Evolutionary conservation across 192 early-diverging fungal species (phyloP), one percentile per base, ranked within the genome.

Genomic region (Backusella parvicylindrica): DNA sequence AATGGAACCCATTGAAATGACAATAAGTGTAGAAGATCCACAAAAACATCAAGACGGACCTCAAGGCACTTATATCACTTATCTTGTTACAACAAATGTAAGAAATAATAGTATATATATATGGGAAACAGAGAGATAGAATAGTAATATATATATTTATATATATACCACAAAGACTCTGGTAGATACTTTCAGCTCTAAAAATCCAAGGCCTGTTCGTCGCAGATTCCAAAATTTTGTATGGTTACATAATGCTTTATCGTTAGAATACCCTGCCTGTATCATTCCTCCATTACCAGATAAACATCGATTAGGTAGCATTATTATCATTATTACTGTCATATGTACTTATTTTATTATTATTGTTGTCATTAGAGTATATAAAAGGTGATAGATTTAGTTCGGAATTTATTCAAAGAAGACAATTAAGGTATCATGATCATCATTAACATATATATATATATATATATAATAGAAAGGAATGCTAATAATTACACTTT

Each of bases 171-270:
- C n/a, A n/a, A n/a, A 95, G 94, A 93, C 93, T 3, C 75, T 79
- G 1, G 67, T 93, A 13, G 83, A 87, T 18, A 80, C 83, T 4
- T 94, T 89, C 73, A 64, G 75, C 5, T 74, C 74, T 21, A 72
- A 86, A 3, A 84, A 87, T 50, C 75, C 79, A 50, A 85, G 89
- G 30, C 86, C 89, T 33, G 89, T 98, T 6, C 88, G 96, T 56
- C 89, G 97, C 68, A 88, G 98, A 76, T 99, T 94, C 84, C 95
- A 95, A 77, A 97, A 99, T 79, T 99, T 99, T 90, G 90, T 90
- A 9, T 95, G 91, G 92, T 88, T 99, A 50, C 87, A 97, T 75
- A 84, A 86, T 66, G 87, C 89, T 53, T 85, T 99, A 47, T 73
- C 72, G 38, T 85, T 88, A 38, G 93, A 95, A 81, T 94, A 87